phyloP scores from a whole-genome alignment of 176 grass and related monocot species.

The Zoysia japonica region DNA sequence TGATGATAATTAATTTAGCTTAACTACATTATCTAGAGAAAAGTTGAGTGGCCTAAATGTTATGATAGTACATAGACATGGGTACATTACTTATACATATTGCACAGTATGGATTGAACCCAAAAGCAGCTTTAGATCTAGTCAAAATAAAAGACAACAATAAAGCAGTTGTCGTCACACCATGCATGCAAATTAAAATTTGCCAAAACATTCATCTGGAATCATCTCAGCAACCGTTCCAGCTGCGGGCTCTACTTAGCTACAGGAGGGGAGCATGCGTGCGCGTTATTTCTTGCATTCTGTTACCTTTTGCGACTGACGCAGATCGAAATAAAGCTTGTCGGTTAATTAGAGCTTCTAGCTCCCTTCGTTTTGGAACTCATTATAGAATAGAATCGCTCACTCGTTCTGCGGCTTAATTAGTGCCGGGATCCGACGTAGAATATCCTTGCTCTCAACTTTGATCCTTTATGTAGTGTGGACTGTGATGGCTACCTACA shows the following conservation, averaged over 20 bases:
- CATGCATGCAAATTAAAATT: neutral
- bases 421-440: neutral
- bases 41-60: neutral
- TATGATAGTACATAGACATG: neutral
- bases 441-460: slow-evolving; percentile 23
- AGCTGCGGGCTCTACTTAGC: neutral
- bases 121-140: neutral
- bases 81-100: neutral
- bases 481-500: neutral
- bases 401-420: neutral
- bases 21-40: neutral
- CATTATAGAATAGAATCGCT: slow-evolving; percentile 2
- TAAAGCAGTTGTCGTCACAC: neutral
- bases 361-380: slow-evolving; percentile 35
- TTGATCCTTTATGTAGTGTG: neutral
- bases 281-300: neutral
- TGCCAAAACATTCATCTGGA: neutral
- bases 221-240: neutral
- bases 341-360: neutral
- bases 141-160: neutral
- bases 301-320: neutral
- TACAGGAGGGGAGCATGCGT: slow-evolving; percentile 5
- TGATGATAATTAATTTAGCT: neutral
- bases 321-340: neutral
- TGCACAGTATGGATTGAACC: neutral